A percentile compares a stretch with the other conserved stretches of the same genome.
Conservation (phyloP, 2,329 filamentous ascomycete genomes). For the Microsporum canis region DNA sequence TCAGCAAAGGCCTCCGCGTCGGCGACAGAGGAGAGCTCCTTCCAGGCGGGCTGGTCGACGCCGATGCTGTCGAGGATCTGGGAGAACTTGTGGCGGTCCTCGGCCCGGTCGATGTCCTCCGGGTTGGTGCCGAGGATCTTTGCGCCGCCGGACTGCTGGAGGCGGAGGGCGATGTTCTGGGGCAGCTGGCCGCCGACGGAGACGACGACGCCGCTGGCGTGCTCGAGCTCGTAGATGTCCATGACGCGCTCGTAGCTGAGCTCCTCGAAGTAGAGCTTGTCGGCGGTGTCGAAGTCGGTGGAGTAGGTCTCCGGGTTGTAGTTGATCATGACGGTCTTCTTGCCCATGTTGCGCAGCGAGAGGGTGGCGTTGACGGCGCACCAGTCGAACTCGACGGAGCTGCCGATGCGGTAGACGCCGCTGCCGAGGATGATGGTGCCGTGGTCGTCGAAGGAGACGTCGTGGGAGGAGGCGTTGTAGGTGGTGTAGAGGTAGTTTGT, state of each 20-base stretch:
- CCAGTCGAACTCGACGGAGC: constrained; percentile 98
- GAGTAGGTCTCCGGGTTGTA: constrained; percentile 70
- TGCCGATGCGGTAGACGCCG: constrained; percentile 95
- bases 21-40: constrained; percentile 80
- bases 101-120: constrained; percentile 90
- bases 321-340: constrained; percentile 98
- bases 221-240: constrained; percentile 95
- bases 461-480: constrained; percentile 90
- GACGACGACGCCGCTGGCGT: constrained; percentile 75
- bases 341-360: constrained; percentile 70
- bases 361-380: constrained; percentile 85
- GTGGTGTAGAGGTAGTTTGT: constrained; percentile 97
- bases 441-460: constrained; percentile 87
- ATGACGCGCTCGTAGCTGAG: constrained; percentile 94
- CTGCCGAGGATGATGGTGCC: constrained; percentile 81
- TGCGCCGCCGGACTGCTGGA: constrained; percentile 82
- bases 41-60: constrained; percentile 95
- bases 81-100: constrained; percentile 97
- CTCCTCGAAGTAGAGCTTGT: constrained; percentile 94
- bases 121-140: constrained; percentile 89
- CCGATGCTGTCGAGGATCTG: constrained; percentile 94
- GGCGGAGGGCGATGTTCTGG: constrained; percentile 89
- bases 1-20: constrained; percentile 82
- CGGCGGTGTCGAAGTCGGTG: constrained; percentile 81
- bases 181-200: constrained; percentile 93